Evolutionary conservation across 345 rosid genomes (phyloP).

Genomic region (Carallia pectinifolia): DNA sequence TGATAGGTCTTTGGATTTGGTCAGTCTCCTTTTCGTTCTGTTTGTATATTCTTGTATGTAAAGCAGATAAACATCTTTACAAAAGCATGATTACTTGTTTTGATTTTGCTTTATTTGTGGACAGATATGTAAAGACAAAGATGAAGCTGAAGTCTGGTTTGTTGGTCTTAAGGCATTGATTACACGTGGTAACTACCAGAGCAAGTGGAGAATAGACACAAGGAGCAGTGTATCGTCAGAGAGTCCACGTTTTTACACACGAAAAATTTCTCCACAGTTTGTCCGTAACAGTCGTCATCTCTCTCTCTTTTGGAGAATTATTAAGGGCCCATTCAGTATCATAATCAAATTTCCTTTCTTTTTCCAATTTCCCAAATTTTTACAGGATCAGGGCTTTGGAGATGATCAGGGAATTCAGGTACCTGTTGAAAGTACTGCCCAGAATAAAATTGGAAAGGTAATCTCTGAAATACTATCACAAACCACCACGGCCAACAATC

Average conservation of each 20-base stretch:
- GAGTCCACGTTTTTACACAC: slow-evolving; percentile 42
- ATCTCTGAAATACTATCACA: slow-evolving; percentile 63
- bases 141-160: slow-evolving; percentile 96
- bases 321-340: not conserved
- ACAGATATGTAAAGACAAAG: slow-evolving; percentile 96
- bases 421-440: slow-evolving; percentile 38
- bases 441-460: slow-evolving; percentile 65
- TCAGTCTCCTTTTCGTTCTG: slow-evolving; percentile 6
- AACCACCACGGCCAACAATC: slow-evolving; percentile 46
- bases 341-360: not conserved
- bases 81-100: not conserved
- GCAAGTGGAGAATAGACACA: slow-evolving; percentile 54
- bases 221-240: slow-evolving; percentile 43
- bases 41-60: not conserved
- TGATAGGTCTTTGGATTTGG: slow-evolving; percentile 37
- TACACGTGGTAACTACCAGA: slow-evolving; percentile 33
- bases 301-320: slow-evolving; percentile 13
- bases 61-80: not conserved
- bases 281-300: slow-evolving; percentile 40
- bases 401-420: slow-evolving; percentile 46
- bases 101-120: slow-evolving; percentile 11
- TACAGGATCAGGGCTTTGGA: slow-evolving; percentile 43
- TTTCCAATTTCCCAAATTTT: slow-evolving; percentile 10
- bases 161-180: slow-evolving; percentile 74
- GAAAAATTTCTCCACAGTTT: slow-evolving; percentile 49